Percentiles rank a stretch among this genome's conserved stretches.
These are phyloP conservation scores for Cryptococcus sp. DNA, from an alignment of 1,284 basidiomycete genomes.

Conservation along the genomic window DNA sequence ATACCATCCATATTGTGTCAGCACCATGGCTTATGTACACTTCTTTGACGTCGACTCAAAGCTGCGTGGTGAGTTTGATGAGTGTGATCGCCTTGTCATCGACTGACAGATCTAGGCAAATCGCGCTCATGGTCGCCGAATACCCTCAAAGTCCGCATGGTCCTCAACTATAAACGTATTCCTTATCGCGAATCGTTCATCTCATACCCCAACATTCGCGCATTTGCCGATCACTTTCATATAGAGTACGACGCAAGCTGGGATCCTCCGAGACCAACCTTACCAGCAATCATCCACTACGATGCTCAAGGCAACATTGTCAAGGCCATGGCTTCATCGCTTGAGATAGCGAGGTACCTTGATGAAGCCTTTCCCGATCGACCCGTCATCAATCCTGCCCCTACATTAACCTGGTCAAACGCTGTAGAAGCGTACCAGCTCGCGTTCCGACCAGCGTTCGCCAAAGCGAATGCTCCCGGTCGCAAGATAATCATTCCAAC, in stretches of 20 bases:
- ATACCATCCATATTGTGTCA: too few species aligned
- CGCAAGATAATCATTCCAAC: neutral
- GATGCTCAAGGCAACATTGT: neutral
- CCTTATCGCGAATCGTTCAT: constrained; percentile 1
- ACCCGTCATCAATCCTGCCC: neutral
- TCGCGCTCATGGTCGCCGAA: constrained; percentile 3
- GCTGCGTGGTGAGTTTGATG: neutral
- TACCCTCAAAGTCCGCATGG: constrained; percentile 3
- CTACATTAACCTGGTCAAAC: neutral
- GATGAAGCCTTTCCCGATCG: neutral
- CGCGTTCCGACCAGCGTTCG: neutral
- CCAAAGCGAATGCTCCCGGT: neutral
- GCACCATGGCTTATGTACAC: neutral
- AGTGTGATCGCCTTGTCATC: neutral
- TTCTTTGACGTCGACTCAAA: constrained; percentile 3
- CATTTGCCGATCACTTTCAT: neutral
- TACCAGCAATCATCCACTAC: neutral
- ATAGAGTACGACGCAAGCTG: neutral
- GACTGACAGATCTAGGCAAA: neutral
- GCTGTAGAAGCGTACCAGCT: neutral
- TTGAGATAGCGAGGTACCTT: constrained; percentile 1
- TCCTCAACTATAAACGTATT: constrained; percentile 1
- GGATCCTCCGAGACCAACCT: neutral
- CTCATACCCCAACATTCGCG: neutral
- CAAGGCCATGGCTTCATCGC: constrained; percentile 1